Conservation (phyloP, 2,329 filamentous ascomycete species). For the Talaromyces funiculosus region DNA sequence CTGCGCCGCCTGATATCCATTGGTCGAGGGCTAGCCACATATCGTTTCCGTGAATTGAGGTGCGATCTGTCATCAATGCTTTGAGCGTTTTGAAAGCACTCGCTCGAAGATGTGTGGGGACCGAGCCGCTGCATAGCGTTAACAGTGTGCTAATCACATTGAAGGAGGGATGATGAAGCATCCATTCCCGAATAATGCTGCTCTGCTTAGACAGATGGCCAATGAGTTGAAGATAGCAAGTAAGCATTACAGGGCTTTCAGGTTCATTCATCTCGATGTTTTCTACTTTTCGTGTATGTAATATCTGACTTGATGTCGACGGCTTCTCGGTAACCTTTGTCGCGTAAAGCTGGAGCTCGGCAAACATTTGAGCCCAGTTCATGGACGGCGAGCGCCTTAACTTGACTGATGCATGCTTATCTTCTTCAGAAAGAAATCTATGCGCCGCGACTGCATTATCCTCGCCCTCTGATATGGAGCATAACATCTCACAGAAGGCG, state of each 20-base stretch:
- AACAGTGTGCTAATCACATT: constrained; percentile 70
- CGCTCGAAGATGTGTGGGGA: constrained; percentile 71
- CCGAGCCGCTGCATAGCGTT: constrained; percentile 69
- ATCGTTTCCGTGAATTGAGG: constrained; percentile 57
- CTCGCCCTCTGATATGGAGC: constrained; percentile 76
- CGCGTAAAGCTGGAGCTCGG: constrained; percentile 79
- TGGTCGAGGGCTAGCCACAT: constrained; percentile 79
- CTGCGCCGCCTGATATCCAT: constrained; percentile 61
- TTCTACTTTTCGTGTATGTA: constrained; percentile 56
- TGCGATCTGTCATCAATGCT: constrained; percentile 70
- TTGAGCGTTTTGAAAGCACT: constrained; percentile 75
- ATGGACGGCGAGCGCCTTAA: constrained; percentile 77
- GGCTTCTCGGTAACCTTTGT: constrained; percentile 71
- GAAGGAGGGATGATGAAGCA: constrained; percentile 62
- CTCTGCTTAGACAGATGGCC: constrained; percentile 75
- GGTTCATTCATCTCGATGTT: constrained; percentile 74
- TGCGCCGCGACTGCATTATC: constrained; percentile 81
- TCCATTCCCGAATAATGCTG: constrained; percentile 63
- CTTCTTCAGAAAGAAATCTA: constrained; percentile 83
- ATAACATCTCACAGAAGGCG: constrained; percentile 94
- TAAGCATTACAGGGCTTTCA: constrained; percentile 93
- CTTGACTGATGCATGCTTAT: constrained; percentile 65
- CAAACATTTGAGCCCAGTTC: constrained; percentile 89
- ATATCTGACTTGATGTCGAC: constrained; percentile 49
- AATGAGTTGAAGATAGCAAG: constrained; percentile 85